Percentiles rank a stretch among this genome's conserved stretches.
Conservation (phyloP, 257 asterid species). For the Paraleonurus japonicus region DNA sequence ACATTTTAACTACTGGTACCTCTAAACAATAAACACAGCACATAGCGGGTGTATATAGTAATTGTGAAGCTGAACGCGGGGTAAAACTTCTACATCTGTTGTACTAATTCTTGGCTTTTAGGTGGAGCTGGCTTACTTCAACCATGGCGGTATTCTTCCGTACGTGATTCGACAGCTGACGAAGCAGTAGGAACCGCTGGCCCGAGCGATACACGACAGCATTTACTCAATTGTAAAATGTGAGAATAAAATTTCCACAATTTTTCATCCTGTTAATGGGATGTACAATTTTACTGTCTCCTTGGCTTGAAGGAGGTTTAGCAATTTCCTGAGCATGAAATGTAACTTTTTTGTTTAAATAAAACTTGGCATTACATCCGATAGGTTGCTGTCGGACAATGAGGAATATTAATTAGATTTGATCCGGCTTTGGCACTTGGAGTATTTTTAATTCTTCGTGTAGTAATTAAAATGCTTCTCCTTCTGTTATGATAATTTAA, state of each 20-base stretch:
- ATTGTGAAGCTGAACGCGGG: no score
- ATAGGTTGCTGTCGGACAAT: slow-evolving; percentile 8
- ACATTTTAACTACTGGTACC: no score
- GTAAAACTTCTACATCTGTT: no score
- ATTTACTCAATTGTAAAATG: slow-evolving; percentile 25
- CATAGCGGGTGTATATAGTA: no score
- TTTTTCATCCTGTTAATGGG: slow-evolving; percentile 28
- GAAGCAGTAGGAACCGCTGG: slow-evolving; percentile 39
- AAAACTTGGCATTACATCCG: slow-evolving; percentile 24
- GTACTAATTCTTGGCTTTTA: slow-evolving; percentile 6
- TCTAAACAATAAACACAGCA: no score
- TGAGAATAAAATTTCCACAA: slow-evolving; percentile 35
- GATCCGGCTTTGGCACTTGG: background rate
- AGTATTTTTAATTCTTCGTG: background rate
- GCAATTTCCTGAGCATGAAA: slow-evolving; percentile 25
- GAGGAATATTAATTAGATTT: slow-evolving; percentile 17
- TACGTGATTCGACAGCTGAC: slow-evolving; percentile 76
- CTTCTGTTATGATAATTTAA: no score
- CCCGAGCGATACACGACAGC: slow-evolving; percentile 7
- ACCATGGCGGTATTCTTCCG: slow-evolving; percentile 90
- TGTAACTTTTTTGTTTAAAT: slow-evolving; percentile 29
- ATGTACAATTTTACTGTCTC: slow-evolving; percentile 33
- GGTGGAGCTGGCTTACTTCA: slow-evolving; percentile 76
- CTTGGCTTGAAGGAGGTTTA: slow-evolving; percentile 20
- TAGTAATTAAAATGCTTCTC: no score